A percentile compares a stretch with the other conserved stretches of the same genome.
These are phyloP conservation scores for Fraxinus platypoda DNA, from an alignment of 305 asterid species.

Conservation along the genomic window DNA sequence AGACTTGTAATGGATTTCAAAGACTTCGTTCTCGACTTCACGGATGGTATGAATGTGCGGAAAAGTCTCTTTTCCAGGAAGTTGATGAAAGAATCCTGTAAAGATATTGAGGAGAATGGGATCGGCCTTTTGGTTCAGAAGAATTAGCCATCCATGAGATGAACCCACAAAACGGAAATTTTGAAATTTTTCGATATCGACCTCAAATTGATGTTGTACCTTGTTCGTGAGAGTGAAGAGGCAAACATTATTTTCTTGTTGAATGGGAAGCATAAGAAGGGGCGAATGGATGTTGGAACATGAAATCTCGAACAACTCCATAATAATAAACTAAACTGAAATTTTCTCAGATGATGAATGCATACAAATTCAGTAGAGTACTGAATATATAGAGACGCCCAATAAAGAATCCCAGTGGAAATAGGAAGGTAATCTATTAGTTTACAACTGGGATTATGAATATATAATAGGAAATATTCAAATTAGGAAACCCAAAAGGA, in stretches of 20 bases:
- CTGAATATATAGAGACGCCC: neutral
- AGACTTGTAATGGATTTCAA: neutral
- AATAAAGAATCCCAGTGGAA: neutral
- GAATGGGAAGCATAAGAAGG: neutral
- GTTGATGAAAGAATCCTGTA: constrained; percentile 14
- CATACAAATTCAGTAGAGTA: neutral
- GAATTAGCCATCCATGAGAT: constrained; percentile 26
- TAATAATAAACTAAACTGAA: neutral
- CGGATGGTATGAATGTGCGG: neutral
- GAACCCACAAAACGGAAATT: constrained; percentile 19
- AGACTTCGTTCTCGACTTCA: neutral
- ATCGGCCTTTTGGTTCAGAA: constrained; percentile 5
- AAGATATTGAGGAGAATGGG: constrained; percentile 19
- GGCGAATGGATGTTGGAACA: neutral
- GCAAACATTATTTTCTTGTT: neutral
- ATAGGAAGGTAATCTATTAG: neutral
- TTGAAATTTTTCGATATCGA: neutral
- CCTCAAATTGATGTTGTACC: neutral
- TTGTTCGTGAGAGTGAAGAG: constrained; percentile 9
- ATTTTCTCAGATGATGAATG: neutral
- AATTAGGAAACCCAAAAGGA: neutral
- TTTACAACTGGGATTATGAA: neutral
- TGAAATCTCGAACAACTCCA: neutral
- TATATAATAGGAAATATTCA: no score
- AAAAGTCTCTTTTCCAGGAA: constrained; percentile 8